Evolutionary conservation across 2,329 filamentous ascomycete genomes (phyloP), one percentile per base, ranked within the genome.

Genomic region (Penicillium paneum): DNA sequence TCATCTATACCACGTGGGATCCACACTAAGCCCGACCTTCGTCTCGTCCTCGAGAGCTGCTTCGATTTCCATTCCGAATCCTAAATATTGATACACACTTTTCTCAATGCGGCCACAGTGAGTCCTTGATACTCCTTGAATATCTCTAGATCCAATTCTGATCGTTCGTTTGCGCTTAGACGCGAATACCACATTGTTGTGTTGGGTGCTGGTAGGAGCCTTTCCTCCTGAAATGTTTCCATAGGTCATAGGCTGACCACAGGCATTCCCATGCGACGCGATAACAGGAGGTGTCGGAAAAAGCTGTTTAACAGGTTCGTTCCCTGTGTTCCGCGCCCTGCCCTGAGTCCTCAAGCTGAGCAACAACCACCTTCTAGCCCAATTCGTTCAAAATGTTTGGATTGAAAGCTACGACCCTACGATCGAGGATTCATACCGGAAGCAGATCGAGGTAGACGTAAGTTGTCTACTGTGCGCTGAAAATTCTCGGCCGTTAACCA

Each of bases 351-450:
- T 57, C 53, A 49, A 40, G 54, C 58, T 61, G 26, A 65, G 47
- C 35, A 44, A 48, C 38, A 5, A 46, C 21, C 19, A 12, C 12
- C n/a, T 64, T 61, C 67, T 67, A 91, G 91, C 91, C 67, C 91
- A 96, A 80, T 96, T 95, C 68, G 91, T 96, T 49, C 90, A 94
- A 74, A 92, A 94, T 76, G 88, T 95, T 66, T 95, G 91, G 89
- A 93, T 96, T 70, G 91, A 96, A 74, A 90, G 87, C 72, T 93
- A 93, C 71, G 89, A 93, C 75, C 89, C 89, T 40, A 93, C 89
- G 59, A 93, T 93, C 73, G 89, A 93, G 74, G 89, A 93, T 74
- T 92, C 89, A 56, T 93, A 93, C 73, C 83, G 89, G 65, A 93
- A 93, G 77, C 89, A 92, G 74, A 88, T 92, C 57, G 89, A 91